phyloP scores from a whole-genome alignment of 805 yeast genomes.

The Saccharomyces jurei region DNA sequence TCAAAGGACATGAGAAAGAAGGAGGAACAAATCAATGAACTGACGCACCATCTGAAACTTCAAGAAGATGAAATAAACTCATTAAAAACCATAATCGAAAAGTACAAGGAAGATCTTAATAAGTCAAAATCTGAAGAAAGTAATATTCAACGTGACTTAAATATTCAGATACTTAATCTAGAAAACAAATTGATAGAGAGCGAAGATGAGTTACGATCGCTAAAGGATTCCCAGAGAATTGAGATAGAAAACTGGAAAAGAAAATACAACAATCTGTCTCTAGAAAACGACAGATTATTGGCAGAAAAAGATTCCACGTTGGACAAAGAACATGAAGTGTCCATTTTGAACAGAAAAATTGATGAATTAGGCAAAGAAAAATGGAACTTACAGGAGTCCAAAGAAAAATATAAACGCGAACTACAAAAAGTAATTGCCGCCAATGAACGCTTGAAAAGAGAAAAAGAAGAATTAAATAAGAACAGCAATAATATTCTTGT shows the following conservation, averaged over 20 bases:
- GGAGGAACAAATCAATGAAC: slow-evolving; percentile 5
- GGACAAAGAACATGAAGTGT: not conserved
- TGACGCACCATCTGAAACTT: not conserved
- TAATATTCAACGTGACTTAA: not conserved
- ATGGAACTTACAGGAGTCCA: not conserved
- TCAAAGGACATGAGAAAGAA: slow-evolving; percentile 13
- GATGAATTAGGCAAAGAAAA: not conserved
- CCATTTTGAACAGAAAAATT: not conserved
- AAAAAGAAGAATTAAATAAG: not conserved
- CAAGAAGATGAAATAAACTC: not conserved
- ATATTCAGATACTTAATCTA: not conserved
- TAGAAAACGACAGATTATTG: not conserved
- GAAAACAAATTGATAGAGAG: not conserved
- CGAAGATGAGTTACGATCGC: not conserved
- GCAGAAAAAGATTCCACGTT: not conserved
- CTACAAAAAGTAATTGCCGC: not conserved
- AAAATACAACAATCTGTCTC: not conserved
- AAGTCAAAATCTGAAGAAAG: not conserved
- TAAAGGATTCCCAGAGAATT: not conserved
- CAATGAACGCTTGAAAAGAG: not conserved
- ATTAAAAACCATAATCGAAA: slow-evolving; percentile 3
- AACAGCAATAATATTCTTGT: not conserved
- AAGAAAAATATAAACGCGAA: not conserved
- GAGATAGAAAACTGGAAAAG: not conserved
- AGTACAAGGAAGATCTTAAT: slow-evolving; percentile 6